phyloP scores from a whole-genome alignment of 2,329 filamentous ascomycete genomes.

The Aspergillus tanneri region DNA sequence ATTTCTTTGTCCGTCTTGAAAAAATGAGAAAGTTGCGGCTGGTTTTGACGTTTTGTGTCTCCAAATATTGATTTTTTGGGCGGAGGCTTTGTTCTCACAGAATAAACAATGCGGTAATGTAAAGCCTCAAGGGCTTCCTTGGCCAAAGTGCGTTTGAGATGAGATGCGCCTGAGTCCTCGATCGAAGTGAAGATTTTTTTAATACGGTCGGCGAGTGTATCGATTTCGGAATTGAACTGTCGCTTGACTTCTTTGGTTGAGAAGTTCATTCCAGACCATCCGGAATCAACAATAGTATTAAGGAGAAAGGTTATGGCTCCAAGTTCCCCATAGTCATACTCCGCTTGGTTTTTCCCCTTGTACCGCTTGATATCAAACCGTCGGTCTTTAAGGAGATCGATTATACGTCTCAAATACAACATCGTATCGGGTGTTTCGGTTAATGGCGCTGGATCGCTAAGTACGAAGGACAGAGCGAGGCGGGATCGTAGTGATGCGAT shows the following conservation, averaged over 20 bases:
- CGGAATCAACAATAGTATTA: conserved; percentile 72
- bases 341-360: conserved; percentile 21
- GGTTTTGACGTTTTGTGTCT: conserved; percentile 14
- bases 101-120: conserved; percentile 69
- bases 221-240: conserved; percentile 69
- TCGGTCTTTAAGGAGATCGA: conserved; percentile 26
- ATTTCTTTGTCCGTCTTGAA: conserved; percentile 1
- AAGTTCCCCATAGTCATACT: conserved; percentile 65
- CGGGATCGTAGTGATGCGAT: conserved; percentile 43
- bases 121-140: conserved; percentile 74
- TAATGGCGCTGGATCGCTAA: conserved; percentile 28
- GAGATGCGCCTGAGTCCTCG: conserved; percentile 69
- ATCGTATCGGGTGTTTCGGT: conserved; percentile 27
- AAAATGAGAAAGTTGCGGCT: conserved; percentile 5
- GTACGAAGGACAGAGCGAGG: conserved; percentile 40
- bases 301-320: conserved; percentile 66
- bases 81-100: conserved; percentile 64
- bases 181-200: conserved; percentile 61
- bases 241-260: conserved; percentile 38
- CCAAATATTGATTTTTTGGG: conserved; percentile 50
- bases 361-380: conserved; percentile 34
- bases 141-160: conserved; percentile 70
- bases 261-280: conserved; percentile 38
- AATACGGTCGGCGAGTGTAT: conserved; percentile 62
- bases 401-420: conserved; percentile 33